Evolutionary conservation across 129 eudicot species (phyloP).

Genomic region (Silybum marianum): DNA sequence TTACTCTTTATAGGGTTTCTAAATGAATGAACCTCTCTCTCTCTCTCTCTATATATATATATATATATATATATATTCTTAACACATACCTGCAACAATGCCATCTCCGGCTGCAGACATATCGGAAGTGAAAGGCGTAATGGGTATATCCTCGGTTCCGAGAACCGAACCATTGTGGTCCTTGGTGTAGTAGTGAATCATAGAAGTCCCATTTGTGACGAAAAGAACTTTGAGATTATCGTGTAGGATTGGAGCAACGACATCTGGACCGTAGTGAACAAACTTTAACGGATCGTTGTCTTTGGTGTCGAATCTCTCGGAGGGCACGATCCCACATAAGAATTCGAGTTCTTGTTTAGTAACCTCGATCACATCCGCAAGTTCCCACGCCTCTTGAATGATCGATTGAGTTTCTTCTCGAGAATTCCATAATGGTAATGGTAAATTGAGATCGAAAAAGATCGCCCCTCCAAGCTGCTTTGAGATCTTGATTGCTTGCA

Average conservation of each 20-base stretch:
- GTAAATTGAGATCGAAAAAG: slow-evolving; percentile 88
- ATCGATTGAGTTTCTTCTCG: slow-evolving; percentile 65
- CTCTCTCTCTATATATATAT: too few relatives aligned
- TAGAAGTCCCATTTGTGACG: slow-evolving; percentile 95
- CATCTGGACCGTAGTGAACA: slow-evolving; percentile 64
- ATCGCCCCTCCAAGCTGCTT: slow-evolving; percentile 72
- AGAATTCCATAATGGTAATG: slow-evolving; percentile 84
- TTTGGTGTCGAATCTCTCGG: slow-evolving; percentile 68
- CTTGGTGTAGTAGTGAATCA: slow-evolving; percentile 86
- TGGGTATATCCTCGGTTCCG: slow-evolving; percentile 86
- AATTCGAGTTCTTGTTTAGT: slow-evolving; percentile 96
- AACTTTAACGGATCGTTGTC: slow-evolving; percentile 69
- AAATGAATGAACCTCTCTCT: too few relatives aligned
- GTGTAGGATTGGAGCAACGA: slow-evolving; percentile 70
- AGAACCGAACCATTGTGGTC: slow-evolving; percentile 72
- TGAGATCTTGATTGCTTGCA: slow-evolving; percentile 77
- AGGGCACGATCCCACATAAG: slow-evolving; percentile 69
- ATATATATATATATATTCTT: too few relatives aligned
- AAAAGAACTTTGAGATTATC: slow-evolving; percentile 79
- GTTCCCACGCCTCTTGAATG: slow-evolving; percentile 67
- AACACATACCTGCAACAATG: slow-evolving; percentile 76
- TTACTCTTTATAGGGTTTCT: too few relatives aligned
- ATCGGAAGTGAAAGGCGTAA: slow-evolving; percentile 79
- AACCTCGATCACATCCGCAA: slow-evolving; percentile 86
- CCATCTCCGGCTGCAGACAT: slow-evolving; percentile 96